Percentiles rank a stretch among this genome's conserved stretches.
Conservation (phyloP, 495 filamentous ascomycete species). For the Usnea hakonensis region DNA sequence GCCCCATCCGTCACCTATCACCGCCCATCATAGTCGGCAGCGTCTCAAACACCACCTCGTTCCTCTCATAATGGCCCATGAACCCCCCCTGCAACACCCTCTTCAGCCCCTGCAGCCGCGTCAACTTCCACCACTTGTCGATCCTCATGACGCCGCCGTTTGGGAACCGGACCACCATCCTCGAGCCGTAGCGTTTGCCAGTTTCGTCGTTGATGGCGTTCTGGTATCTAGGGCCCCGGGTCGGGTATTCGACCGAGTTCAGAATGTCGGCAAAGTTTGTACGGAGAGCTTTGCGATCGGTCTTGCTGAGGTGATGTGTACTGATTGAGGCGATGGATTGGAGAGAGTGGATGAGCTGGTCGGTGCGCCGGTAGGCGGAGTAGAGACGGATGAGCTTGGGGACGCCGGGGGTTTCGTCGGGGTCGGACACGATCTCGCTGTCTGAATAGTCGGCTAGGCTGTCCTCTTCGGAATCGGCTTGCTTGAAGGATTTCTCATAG, state of each 20-base stretch:
- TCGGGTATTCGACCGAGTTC: conserved; percentile 72
- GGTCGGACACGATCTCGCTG: conserved; percentile 32
- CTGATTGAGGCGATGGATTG: conserved; percentile 65
- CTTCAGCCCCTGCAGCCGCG: conserved; percentile 66
- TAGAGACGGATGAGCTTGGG: conserved; percentile 58
- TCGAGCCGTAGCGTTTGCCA: conserved; percentile 65
- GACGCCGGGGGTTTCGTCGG: conserved; percentile 31
- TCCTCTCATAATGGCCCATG: conserved; percentile 69
- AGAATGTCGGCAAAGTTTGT: conserved; percentile 73
- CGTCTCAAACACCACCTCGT: conserved; percentile 69
- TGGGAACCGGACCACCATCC: conserved; percentile 68
- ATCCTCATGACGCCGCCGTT: conserved; percentile 66
- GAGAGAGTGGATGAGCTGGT: conserved; percentile 48
- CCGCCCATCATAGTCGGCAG: conserved; percentile 40
- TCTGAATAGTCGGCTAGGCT: conserved; percentile 45
- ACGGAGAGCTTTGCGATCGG: conserved; percentile 67
- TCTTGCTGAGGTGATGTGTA: conserved; percentile 52
- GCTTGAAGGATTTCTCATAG: conserved; percentile 72
- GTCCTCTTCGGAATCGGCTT: conserved; percentile 50
- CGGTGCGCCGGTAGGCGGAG: conserved; percentile 48
- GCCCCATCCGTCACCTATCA: not conserved
- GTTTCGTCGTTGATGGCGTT: conserved; percentile 66
- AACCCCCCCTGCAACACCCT: conserved; percentile 76
- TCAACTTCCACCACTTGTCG: conserved; percentile 85
- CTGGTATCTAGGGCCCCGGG: conserved; percentile 62